Evolutionary conservation across 306 rosid genomes (phyloP).

Genomic region (Morella rubra): DNA sequence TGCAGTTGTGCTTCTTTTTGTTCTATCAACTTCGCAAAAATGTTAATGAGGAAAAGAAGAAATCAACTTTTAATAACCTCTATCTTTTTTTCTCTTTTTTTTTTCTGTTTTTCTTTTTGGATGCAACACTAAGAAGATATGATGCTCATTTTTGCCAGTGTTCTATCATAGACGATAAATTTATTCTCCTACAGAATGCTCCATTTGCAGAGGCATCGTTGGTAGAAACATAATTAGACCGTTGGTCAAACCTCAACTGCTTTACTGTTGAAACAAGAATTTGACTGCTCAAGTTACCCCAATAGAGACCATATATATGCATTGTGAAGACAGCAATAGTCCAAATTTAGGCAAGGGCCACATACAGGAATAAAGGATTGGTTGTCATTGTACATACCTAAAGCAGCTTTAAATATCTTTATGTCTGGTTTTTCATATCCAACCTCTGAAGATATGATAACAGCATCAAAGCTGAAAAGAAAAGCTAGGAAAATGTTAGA

Average conservation of each 20-base stretch:
- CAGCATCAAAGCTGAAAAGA: conserved; percentile 72
- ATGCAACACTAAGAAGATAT: no score
- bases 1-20: not conserved
- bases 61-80: no score
- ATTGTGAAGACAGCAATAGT: not conserved
- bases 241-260: not conserved
- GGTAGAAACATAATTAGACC: not conserved
- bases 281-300: not conserved
- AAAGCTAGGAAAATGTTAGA: conserved; percentile 11
- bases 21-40: not conserved
- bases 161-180: not conserved
- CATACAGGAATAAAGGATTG: not conserved
- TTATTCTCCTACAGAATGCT: not conserved
- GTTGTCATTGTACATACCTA: conserved; percentile 49
- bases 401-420: conserved; percentile 78
- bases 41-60: no score
- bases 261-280: not conserved
- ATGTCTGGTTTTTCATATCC: conserved; percentile 93
- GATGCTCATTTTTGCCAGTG: no score
- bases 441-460: conserved; percentile 85
- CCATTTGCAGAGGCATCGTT: not conserved
- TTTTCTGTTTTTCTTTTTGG: no score
- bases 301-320: not conserved
- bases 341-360: not conserved
- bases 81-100: no score